These are phyloP conservation scores for Colletotrichum melonis DNA, from an alignment of 2,329 filamentous ascomycete species.

Conservation along the genomic window DNA sequence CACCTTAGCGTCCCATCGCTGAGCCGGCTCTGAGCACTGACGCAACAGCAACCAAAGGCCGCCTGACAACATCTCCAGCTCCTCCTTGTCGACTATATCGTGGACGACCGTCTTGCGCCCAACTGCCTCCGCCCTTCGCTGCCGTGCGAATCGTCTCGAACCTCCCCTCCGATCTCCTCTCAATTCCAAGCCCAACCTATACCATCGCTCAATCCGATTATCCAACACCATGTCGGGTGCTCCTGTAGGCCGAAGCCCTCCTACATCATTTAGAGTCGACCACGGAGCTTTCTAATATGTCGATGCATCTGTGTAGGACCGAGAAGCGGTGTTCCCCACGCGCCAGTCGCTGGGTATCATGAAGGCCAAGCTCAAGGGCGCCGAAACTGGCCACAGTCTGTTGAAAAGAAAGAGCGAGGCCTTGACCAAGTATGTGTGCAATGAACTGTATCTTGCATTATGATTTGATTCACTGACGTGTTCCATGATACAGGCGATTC, in stretches of 20 bases:
- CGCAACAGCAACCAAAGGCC: constrained; percentile 2
- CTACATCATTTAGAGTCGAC: neutral
- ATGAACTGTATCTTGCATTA: neutral
- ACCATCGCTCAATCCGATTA: neutral
- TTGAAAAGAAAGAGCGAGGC: constrained; percentile 98
- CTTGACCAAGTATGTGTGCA: constrained; percentile 82
- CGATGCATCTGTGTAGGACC: constrained; percentile 68
- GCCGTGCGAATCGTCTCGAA: neutral
- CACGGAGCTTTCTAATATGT: constrained; percentile 4
- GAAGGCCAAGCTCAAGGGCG: constrained; percentile 97
- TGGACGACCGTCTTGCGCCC: neutral
- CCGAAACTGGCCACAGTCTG: constrained; percentile 90
- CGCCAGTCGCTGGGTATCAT: constrained; percentile 96
- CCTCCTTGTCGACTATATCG: neutral
- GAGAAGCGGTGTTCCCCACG: constrained; percentile 97
- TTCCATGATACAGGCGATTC: constrained; percentile 75
- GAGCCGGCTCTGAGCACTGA: constrained; percentile 13
- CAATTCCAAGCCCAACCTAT: neutral
- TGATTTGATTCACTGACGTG: neutral
- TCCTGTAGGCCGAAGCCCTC: constrained; percentile 45
- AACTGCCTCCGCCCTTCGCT: neutral
- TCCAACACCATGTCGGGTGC: constrained; percentile 50
- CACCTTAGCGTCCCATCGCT: neutral
- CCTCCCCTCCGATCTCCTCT: neutral
- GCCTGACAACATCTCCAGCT: constrained; percentile 4